These are phyloP conservation scores for Termitomyces titanicus DNA, from an alignment of 768 basidiomycete species.

Conservation along the genomic window DNA sequence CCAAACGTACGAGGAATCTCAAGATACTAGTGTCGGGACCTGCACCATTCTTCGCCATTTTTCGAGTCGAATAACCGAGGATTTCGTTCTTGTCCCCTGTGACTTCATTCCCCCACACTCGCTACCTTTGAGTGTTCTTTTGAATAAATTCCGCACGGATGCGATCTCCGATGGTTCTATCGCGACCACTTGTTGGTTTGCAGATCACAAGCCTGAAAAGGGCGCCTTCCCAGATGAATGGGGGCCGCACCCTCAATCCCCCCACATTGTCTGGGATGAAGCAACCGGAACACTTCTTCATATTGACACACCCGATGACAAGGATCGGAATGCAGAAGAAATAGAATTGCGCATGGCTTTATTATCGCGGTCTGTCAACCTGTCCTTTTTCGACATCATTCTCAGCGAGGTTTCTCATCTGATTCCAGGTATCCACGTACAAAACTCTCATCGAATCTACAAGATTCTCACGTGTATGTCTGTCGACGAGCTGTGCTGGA, in stretches of 20 bases:
- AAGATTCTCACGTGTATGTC: slow-evolving; percentile 91
- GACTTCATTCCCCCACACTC: slow-evolving; percentile 81
- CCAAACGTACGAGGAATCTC: slow-evolving; percentile 76
- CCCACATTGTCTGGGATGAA: slow-evolving; percentile 68
- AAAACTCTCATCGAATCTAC: slow-evolving; percentile 60
- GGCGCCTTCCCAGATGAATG: slow-evolving; percentile 60
- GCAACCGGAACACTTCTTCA: slow-evolving; percentile 62
- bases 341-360: slow-evolving; percentile 74
- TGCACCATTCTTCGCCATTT: slow-evolving; percentile 77
- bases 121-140: slow-evolving; percentile 62
- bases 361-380: slow-evolving; percentile 50
- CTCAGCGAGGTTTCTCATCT: slow-evolving; percentile 2
- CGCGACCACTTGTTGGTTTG: slow-evolving; percentile 67
- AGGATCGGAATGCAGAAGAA: slow-evolving; percentile 67
- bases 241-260: slow-evolving; percentile 42
- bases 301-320: slow-evolving; percentile 66
- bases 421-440: slow-evolving; percentile 63
- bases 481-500: slow-evolving; percentile 75
- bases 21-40: slow-evolving; percentile 63
- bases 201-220: slow-evolving; percentile 49
- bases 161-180: slow-evolving; percentile 59
- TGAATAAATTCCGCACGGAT: slow-evolving; percentile 83
- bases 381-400: background rate
- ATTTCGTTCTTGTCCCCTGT: slow-evolving; percentile 88
- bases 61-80: slow-evolving; percentile 68